Base-by-base conservation (phyloP, 352 stramenopile species). In the Phytophthora idaei region DNA sequence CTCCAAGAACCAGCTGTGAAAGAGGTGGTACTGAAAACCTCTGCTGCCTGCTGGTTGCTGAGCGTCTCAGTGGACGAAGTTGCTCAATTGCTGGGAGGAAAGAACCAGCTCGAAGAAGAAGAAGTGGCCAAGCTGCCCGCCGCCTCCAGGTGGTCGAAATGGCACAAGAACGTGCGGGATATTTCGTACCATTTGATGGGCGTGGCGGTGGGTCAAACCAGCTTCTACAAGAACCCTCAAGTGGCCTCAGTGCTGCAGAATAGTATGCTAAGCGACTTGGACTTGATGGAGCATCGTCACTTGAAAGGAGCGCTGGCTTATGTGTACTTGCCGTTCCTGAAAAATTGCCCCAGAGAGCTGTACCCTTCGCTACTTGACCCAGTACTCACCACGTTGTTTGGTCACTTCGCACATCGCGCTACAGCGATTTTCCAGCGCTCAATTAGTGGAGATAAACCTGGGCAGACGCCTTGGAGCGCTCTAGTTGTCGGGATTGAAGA, bases 81-180 rank as follows among this genome's bases (percentile, higher is more conserved):
- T 21, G 81, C 82, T 14, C 86, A 94, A 52, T 61, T 92, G 5
- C 71, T 94, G 11, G 80, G 85, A 58, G 86, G 86, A 14, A 92
- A 90, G 32, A 85, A 90, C 49, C 78, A 90, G 29, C 66, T 92
- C 0, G 82, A 90, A 60, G 80, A 92, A 69, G 84, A 92, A 57
- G 58, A 89, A 58, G 59, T 92, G 36, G 68, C 71, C 0, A 82
- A 88, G 61, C 61, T 92, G 1, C 77, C 83, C 0, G 27, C 39
- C 1, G 76, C 69, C 0, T 77, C 83, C 0, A 88, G 78, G 42
- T 90, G 82, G 80, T 88, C 84, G 3, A 92, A 92, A 45, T 94
- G 86, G 86, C 77, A 89, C 61, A 92, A 91, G 62, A 92, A 92
- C 51, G 76, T 92, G 2, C 84, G 86, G 15, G 86, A 94, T 61